Conservation (phyloP, 176 grass and related monocot genomes). For the Calamus simplicifolius region DNA sequence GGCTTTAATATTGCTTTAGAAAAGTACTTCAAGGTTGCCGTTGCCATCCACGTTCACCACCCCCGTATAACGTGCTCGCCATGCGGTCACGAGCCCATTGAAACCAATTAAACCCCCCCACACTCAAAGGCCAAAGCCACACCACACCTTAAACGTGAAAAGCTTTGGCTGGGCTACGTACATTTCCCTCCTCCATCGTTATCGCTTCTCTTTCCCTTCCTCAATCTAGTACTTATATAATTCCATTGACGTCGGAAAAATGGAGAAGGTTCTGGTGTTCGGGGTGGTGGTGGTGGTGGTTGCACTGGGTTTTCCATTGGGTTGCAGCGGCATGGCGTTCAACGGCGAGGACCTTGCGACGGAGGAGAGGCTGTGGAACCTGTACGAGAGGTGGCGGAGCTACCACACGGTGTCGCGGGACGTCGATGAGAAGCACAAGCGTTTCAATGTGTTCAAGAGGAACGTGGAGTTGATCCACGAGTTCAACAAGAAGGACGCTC, state of each 20-base stretch:
- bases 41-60: no score
- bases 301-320: background rate
- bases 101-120: no score
- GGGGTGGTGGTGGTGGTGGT: background rate
- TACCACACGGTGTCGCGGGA: slow-evolving; percentile 25
- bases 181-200: no score
- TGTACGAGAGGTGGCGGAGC: slow-evolving; percentile 59
- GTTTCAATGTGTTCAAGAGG: slow-evolving; percentile 69
- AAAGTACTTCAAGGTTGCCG: no score
- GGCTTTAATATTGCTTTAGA: no score
- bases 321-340: slow-evolving; percentile 20
- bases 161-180: no score
- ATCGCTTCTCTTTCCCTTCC: no score
- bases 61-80: no score
- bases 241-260: background rate
- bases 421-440: background rate
- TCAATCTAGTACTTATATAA: no score
- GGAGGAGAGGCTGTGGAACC: slow-evolving; percentile 37
- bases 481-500: slow-evolving; percentile 37
- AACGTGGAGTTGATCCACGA: slow-evolving; percentile 59
- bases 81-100: no score
- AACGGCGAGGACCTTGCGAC: slow-evolving; percentile 43
- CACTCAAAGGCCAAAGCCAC: no score
- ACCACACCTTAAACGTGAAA: no score
- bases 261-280: slow-evolving; percentile 16